Conservation (phyloP, 768 basidiomycete genomes). For the Pleurotus tuoliensis region DNA sequence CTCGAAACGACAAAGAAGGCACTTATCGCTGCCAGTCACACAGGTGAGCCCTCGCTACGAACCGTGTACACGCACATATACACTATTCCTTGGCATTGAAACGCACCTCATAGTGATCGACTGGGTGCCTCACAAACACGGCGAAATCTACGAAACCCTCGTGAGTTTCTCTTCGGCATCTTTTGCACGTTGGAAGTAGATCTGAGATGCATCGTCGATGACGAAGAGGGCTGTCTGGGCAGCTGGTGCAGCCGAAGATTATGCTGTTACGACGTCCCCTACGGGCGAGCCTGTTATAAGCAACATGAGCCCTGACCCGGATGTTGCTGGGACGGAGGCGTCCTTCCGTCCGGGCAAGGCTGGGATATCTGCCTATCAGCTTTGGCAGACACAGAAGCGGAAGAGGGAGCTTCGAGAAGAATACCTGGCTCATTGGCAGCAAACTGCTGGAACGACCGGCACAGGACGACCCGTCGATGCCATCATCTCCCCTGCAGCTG, state of each 20-base stretch:
- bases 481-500: slow-evolving; percentile 60
- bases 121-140: slow-evolving; percentile 56
- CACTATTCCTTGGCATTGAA: neutral
- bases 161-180: slow-evolving; percentile 18
- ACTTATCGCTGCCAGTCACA: slow-evolving; percentile 50
- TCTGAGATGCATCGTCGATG: neutral
- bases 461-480: slow-evolving; percentile 73
- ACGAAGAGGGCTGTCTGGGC: neutral
- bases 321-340: slow-evolving; percentile 25
- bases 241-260: slow-evolving; percentile 49
- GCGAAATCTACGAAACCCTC: slow-evolving; percentile 43
- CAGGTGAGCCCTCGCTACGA: neutral
- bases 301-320: slow-evolving; percentile 41
- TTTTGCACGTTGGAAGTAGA: neutral
- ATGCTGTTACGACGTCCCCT: slow-evolving; percentile 25
- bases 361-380: slow-evolving; percentile 33
- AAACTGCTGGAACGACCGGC: slow-evolving; percentile 43
- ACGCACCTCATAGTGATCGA: slow-evolving; percentile 51
- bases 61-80: neutral
- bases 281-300: slow-evolving; percentile 55
- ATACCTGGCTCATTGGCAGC: slow-evolving; percentile 62
- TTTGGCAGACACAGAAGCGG: slow-evolving; percentile 61
- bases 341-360: slow-evolving; percentile 2
- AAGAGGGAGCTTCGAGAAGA: slow-evolving; percentile 49
- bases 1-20: slow-evolving; percentile 54